Percentiles rank a stretch among this genome's conserved stretches.
These are phyloP conservation scores for Schrenkiella parvula DNA, from an alignment of 345 rosid genomes.

Conservation along the genomic window DNA sequence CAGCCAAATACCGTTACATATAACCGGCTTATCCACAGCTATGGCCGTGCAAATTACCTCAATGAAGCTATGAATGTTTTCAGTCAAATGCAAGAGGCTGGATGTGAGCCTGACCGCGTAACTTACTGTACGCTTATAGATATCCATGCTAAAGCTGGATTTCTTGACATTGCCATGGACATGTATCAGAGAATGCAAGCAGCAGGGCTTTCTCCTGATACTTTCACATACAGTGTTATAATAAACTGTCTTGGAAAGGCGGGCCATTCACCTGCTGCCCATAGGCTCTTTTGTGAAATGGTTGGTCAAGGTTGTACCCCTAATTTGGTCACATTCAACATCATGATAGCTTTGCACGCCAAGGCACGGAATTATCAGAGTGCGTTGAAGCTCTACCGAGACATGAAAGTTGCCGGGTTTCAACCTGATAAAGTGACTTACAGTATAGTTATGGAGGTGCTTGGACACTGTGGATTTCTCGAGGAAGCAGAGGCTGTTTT, in stretches of 20 bases:
- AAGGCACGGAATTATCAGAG: constrained; percentile 83
- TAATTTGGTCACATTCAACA: constrained; percentile 83
- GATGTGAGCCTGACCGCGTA: constrained; percentile 93
- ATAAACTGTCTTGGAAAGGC: constrained; percentile 98
- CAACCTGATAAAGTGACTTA: constrained; percentile 93
- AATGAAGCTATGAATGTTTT: constrained; percentile 70
- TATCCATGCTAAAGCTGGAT: constrained; percentile 97
- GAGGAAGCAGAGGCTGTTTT: constrained; percentile 91
- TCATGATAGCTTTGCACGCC: constrained; percentile 91
- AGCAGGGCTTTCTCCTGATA: constrained; percentile 91
- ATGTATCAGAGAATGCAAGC: constrained; percentile 84
- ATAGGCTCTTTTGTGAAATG: constrained; percentile 81
- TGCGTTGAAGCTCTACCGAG: constrained; percentile 74
- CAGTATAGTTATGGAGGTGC: constrained; percentile 97
- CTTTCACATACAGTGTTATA: constrained; percentile 92
- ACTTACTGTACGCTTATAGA: constrained; percentile 96
- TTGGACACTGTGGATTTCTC: constrained; percentile 86
- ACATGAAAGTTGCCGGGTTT: constrained; percentile 79
- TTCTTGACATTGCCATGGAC: constrained; percentile 84
- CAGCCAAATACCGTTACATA: constrained; percentile 90
- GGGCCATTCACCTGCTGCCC: constrained; percentile 78
- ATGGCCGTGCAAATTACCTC: constrained; percentile 95
- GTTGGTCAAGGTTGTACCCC: constrained; percentile 88
- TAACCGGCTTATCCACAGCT: constrained; percentile 88
- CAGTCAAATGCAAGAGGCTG: constrained; percentile 65